Base-by-base conservation (phyloP, 1,139 yeast species). In the Taiozyma onychis region DNA sequence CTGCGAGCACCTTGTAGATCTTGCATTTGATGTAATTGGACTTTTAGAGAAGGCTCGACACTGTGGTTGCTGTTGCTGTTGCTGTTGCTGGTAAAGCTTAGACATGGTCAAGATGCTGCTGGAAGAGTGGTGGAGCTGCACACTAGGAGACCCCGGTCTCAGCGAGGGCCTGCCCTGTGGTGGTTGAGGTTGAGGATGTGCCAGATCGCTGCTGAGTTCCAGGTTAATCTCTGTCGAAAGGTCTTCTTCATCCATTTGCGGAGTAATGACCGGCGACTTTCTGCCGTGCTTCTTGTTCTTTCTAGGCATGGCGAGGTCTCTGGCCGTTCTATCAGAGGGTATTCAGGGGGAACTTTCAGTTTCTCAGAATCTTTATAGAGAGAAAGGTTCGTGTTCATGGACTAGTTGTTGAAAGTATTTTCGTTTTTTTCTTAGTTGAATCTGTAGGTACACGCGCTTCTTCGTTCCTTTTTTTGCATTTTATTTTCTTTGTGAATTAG, bases 71-170 rank as follows among this genome's bases (percentile, higher is more conserved):
- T 24, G 26, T 46, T 51, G 58, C 16, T 53, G 45, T 45, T 57
- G 57, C 27, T 51, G 54, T 22, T 54, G 51, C 34, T 54, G 51
- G 24, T 59, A 56, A 16, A 60, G 18, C 44, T 55, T 57, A 2
- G 63, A 60, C 41, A 60, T 51, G 34, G 63, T 60, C 46, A 57
- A 51, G 14, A 60, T 57, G 47, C 61, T 57, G 11, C 60, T 48
- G 9, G 58, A 47, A 6, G 64, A 60, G 28, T 39, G 48, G 9
- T 50, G 49, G 22, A 44, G 26, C 24, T 37, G 43, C 6, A 28
- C 16, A 13, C 13, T 5, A 8, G 43, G 43, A 7, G 43, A 39
- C 6, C 18, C 22, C 6, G 43, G 43, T 22, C 30, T 39, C 6
- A 39, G 11, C 3, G 27, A 39, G 11, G 43, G 43, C 14, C 43